These are phyloP conservation scores for Fusarium acutatum DNA, from an alignment of 2,329 filamentous ascomycete species.

Conservation along the genomic window DNA sequence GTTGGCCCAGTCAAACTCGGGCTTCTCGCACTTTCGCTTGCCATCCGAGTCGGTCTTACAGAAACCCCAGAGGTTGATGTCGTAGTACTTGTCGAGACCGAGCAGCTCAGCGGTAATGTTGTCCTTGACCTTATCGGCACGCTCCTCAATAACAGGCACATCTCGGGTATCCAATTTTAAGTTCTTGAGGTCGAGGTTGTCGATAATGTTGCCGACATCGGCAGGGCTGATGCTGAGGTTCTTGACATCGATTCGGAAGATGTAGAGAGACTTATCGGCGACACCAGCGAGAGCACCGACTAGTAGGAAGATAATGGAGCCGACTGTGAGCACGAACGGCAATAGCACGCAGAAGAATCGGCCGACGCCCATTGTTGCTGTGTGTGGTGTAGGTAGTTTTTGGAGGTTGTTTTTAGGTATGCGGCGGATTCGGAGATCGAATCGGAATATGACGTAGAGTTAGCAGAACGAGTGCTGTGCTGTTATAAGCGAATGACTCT, in stretches of 20 bases:
- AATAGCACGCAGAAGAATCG: conserved; percentile 87
- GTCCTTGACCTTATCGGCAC: conserved; percentile 50
- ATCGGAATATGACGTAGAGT: conserved; percentile 37
- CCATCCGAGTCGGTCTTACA: conserved; percentile 69
- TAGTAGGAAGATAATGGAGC: conserved; percentile 75
- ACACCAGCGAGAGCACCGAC: conserved; percentile 66
- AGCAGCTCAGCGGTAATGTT: conserved; percentile 68
- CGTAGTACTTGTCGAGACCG: conserved; percentile 78
- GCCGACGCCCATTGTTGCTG: conserved; percentile 66
- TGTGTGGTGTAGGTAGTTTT: neutral
- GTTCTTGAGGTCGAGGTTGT: conserved; percentile 36
- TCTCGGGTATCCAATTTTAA: conserved; percentile 36
- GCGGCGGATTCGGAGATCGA: conserved; percentile 10
- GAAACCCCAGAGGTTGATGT: conserved; percentile 87
- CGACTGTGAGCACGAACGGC: conserved; percentile 84
- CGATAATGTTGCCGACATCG: conserved; percentile 49
- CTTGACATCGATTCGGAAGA: conserved; percentile 69
- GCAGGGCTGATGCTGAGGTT: conserved; percentile 59
- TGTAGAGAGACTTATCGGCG: conserved; percentile 63
- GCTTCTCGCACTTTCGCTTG: conserved; percentile 72
- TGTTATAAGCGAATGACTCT: conserved; percentile 27
- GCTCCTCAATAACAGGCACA: conserved; percentile 57
- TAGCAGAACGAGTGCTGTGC: conserved; percentile 22
- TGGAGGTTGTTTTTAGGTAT: conserved; percentile 6
- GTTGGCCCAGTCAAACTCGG: conserved; percentile 80